Evolutionary conservation across 805 yeast species (phyloP).

Genomic region (Jamesozyma gamospora): DNA sequence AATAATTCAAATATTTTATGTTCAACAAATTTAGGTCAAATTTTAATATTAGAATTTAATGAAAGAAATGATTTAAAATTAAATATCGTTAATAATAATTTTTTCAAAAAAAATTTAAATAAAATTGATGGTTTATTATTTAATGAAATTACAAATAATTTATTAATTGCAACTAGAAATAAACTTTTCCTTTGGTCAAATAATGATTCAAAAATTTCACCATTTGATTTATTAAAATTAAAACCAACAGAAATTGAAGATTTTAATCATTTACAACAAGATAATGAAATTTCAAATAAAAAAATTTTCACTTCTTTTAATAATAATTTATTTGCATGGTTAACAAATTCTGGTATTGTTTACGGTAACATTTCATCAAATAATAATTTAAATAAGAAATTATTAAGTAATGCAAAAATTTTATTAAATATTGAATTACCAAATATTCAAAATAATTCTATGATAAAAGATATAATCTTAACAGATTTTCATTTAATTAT

Average conservation of each 20-base stretch:
- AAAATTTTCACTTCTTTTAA: constrained; percentile 24
- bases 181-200: constrained; percentile 15
- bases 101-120: neutral
- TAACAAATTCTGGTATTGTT: constrained; percentile 38
- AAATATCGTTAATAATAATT: neutral
- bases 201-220: neutral
- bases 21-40: constrained; percentile 18
- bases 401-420: constrained; percentile 30
- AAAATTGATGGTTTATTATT: constrained; percentile 23
- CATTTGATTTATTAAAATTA: constrained; percentile 14
- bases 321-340: constrained; percentile 35
- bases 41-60: constrained; percentile 10
- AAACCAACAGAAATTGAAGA: constrained; percentile 31
- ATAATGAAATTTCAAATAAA: constrained; percentile 16
- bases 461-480: constrained; percentile 34
- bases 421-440: constrained; percentile 30
- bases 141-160: constrained; percentile 2
- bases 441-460: constrained; percentile 26
- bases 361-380: constrained; percentile 28
- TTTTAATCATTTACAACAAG: constrained; percentile 28
- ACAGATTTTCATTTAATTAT: constrained; percentile 47
- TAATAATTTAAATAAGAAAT: constrained; percentile 4
- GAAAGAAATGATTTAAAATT: neutral
- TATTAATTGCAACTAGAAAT: constrained; percentile 16
- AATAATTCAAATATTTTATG: constrained; percentile 11